These are phyloP conservation scores for Lithospermum erythrorhizon DNA, from an alignment of 257 asterid genomes.

Conservation along the genomic window DNA sequence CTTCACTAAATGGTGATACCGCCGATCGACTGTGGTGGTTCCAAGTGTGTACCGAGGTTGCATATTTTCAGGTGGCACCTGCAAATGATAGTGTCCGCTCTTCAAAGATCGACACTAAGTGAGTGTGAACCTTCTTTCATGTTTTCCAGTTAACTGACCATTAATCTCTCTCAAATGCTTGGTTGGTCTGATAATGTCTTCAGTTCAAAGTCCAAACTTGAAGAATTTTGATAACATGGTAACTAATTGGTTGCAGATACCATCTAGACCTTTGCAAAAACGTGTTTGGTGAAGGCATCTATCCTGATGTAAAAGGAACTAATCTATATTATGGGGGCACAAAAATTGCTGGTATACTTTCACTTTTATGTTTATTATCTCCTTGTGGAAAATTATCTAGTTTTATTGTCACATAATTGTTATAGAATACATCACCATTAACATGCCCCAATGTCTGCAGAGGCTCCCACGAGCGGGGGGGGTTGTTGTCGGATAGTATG, in stretches of 20 bases:
- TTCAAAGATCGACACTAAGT: constrained; percentile 61
- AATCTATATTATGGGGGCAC: constrained; percentile 90
- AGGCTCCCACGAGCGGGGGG: too few species aligned
- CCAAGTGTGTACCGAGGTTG: constrained; percentile 98
- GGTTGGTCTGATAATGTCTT: not conserved
- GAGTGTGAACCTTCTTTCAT: constrained; percentile 13
- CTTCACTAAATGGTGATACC: constrained; percentile 26
- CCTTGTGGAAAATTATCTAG: not conserved
- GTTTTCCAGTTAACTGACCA: not conserved
- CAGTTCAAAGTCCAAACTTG: too few species aligned
- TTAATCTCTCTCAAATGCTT: not conserved
- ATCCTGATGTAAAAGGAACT: constrained; percentile 76
- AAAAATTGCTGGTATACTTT: constrained; percentile 57
- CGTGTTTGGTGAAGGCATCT: constrained; percentile 60
- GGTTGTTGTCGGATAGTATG: too few species aligned
- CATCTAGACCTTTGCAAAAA: constrained; percentile 93
- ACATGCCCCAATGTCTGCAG: too few species aligned
- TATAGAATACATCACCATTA: too few species aligned
- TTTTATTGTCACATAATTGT: not conserved
- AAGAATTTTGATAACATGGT: constrained; percentile 3
- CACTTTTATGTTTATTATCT: constrained; percentile 2
- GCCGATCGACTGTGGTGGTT: constrained; percentile 96
- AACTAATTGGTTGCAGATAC: constrained; percentile 46
- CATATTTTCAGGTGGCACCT: constrained; percentile 96
- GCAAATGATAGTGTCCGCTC: constrained; percentile 88